Percentiles rank a stretch among this genome's conserved stretches.
These are phyloP conservation scores for Fusarium tjaetaba DNA, from an alignment of 2,329 filamentous ascomycete species.

Conservation along the genomic window DNA sequence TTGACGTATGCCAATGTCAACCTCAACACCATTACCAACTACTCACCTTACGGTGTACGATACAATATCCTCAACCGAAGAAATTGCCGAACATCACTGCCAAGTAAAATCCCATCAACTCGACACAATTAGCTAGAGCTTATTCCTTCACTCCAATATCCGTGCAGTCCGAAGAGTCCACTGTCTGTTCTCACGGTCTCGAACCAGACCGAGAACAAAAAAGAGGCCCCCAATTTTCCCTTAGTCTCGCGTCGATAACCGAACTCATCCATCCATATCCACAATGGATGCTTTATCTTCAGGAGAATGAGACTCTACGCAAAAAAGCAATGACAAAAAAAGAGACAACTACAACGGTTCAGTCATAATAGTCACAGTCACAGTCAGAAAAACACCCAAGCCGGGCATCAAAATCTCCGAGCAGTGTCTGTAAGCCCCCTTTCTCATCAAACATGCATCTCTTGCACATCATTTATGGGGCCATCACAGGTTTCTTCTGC, in stretches of 20 bases:
- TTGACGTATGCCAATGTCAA: conserved; percentile 16
- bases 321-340: not conserved
- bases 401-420: not conserved
- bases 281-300: not conserved
- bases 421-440: conserved; percentile 1
- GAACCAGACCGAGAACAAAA: not conserved
- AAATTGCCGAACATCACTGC: not conserved
- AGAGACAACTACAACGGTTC: not conserved
- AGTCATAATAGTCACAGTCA: not conserved
- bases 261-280: conserved; percentile 1
- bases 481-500: not conserved
- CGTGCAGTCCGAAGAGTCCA: not conserved
- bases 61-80: not conserved
- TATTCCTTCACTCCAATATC: not conserved
- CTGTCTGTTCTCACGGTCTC: conserved; percentile 1
- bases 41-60: not conserved
- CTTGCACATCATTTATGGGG: conserved; percentile 8
- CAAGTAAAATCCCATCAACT: not conserved
- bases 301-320: not conserved
- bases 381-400: not conserved
- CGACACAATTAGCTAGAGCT: not conserved
- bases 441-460: not conserved
- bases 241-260: conserved; percentile 19
- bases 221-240: not conserved
- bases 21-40: conserved; percentile 2